Evolutionary conservation across 495 filamentous ascomycete genomes (phyloP).

Genomic region (Aspergillus indologenus): DNA sequence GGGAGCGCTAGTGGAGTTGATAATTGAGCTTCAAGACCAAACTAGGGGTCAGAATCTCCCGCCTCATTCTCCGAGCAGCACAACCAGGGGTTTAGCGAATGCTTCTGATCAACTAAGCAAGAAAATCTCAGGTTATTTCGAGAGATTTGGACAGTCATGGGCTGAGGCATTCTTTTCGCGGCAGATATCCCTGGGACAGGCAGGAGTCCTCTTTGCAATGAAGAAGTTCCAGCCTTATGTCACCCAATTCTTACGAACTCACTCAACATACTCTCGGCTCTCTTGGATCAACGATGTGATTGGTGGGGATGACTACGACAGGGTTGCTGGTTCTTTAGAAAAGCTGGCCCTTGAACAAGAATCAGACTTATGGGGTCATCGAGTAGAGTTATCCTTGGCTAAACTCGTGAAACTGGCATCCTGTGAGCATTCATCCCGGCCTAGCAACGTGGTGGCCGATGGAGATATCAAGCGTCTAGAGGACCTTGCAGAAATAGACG

Average conservation of each 20-base stretch:
- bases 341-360: slow-evolving; percentile 63
- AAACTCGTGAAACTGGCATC: slow-evolving; percentile 75
- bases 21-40: slow-evolving; percentile 48
- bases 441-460: slow-evolving; percentile 23
- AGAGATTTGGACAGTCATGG: slow-evolving; percentile 70
- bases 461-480: slow-evolving; percentile 49
- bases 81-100: slow-evolving; percentile 15
- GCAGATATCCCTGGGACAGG: slow-evolving; percentile 61
- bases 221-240: slow-evolving; percentile 62
- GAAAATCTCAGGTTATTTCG: slow-evolving; percentile 61
- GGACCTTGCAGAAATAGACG: slow-evolving; percentile 59
- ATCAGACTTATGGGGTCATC: slow-evolving; percentile 79
- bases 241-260: slow-evolving; percentile 70
- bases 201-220: slow-evolving; percentile 62
- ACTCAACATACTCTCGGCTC: slow-evolving; percentile 68
- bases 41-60: slow-evolving; percentile 23
- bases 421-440: slow-evolving; percentile 30
- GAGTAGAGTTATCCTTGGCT: slow-evolving; percentile 82
- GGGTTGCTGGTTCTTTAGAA: slow-evolving; percentile 65
- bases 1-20: slow-evolving; percentile 62
- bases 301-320: slow-evolving; percentile 65
- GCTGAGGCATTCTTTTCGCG: slow-evolving; percentile 77
- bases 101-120: slow-evolving; percentile 37
- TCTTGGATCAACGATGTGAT: slow-evolving; percentile 92
- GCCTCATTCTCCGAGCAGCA: slow-evolving; percentile 9